Conservation (phyloP, 495 filamentous ascomycete species). For the Aspergillus funiculosus region DNA sequence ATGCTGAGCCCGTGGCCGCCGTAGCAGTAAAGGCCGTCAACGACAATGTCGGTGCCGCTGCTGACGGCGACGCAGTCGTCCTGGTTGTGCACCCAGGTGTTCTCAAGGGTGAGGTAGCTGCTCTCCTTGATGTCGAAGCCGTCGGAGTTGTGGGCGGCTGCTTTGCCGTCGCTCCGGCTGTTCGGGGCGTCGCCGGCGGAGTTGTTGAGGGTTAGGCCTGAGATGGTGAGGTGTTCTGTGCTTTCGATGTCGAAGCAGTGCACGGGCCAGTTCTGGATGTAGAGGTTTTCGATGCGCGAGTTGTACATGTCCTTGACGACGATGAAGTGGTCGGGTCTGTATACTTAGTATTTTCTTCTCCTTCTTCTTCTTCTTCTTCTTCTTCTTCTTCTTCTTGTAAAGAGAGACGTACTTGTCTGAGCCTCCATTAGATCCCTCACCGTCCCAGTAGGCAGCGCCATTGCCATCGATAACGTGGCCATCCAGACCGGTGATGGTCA, state of each 20-base stretch:
- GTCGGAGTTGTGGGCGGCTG: slow-evolving; percentile 41
- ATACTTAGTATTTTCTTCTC: slow-evolving; percentile 5
- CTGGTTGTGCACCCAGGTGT: slow-evolving; percentile 37
- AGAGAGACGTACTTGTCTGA: slow-evolving; percentile 26
- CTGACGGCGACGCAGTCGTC: slow-evolving; percentile 45
- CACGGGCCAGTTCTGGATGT: slow-evolving; percentile 41
- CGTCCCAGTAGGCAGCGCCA: slow-evolving; percentile 44
- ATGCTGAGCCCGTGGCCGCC: slow-evolving; percentile 46
- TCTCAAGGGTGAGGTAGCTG: slow-evolving; percentile 25
- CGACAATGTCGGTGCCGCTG: slow-evolving; percentile 31
- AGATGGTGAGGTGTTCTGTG: slow-evolving; percentile 26
- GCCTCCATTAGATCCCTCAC: slow-evolving; percentile 44
- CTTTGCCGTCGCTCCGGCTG: slow-evolving; percentile 22
- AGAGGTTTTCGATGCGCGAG: slow-evolving; percentile 31
- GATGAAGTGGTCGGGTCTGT: slow-evolving; percentile 44
- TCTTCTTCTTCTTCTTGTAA: too few relatives aligned
- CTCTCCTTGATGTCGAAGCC: slow-evolving; percentile 36
- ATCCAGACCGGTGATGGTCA: slow-evolving; percentile 35
- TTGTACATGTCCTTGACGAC: slow-evolving; percentile 36
- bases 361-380: too few relatives aligned
- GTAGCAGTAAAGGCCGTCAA: slow-evolving; percentile 26
- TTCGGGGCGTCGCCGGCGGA: slow-evolving; percentile 40
- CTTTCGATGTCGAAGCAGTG: slow-evolving; percentile 35
- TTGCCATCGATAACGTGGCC: slow-evolving; percentile 44
- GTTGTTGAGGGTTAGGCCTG: slow-evolving; percentile 37